Evolutionary conservation across 352 stramenopile species (phyloP).

Genomic region (Globisporangium uncinulatum): DNA sequence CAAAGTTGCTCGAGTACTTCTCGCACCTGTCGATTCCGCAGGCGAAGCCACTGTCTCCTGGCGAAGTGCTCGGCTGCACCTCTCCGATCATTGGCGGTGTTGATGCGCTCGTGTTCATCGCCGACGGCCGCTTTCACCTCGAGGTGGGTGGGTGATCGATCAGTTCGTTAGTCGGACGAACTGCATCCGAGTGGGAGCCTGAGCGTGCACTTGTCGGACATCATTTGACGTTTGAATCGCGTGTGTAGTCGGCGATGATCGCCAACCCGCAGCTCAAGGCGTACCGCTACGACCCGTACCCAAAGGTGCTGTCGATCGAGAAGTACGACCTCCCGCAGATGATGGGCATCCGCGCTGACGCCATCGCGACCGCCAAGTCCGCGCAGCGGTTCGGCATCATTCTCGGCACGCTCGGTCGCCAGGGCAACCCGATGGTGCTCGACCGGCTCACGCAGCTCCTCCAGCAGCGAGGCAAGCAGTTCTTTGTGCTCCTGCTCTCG

Average conservation of each 20-base stretch:
- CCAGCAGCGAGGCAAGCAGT: conserved; percentile 79
- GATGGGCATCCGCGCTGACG: conserved; percentile 86
- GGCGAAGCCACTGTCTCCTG: conserved; percentile 95
- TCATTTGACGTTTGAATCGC: neutral
- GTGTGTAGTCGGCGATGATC: conserved; percentile 90
- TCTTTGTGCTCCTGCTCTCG: conserved; percentile 95
- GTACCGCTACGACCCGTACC: conserved; percentile 99
- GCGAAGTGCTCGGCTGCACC: conserved; percentile 99
- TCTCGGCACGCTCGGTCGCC: conserved; percentile 97
- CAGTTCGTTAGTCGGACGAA: neutral
- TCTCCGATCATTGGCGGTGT: conserved; percentile 91
- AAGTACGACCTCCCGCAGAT: conserved; percentile 96
- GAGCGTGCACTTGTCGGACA: neutral
- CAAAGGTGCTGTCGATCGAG: conserved; percentile 95
- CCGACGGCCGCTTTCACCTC: conserved; percentile 99
- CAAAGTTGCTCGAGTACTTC: conserved; percentile 77
- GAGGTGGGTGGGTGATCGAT: conserved; percentile 60
- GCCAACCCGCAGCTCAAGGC: conserved; percentile 94
- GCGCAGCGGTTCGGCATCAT: conserved; percentile 95
- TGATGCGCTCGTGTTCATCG: conserved; percentile 96
- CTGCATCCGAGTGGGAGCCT: neutral
- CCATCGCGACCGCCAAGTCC: conserved; percentile 63
- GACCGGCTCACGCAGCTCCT: conserved; percentile 89
- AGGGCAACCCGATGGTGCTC: conserved; percentile 98
- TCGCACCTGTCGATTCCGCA: conserved; percentile 89